Conservation (phyloP, 164 flowering plant species). For the Buxus sempervirens region DNA sequence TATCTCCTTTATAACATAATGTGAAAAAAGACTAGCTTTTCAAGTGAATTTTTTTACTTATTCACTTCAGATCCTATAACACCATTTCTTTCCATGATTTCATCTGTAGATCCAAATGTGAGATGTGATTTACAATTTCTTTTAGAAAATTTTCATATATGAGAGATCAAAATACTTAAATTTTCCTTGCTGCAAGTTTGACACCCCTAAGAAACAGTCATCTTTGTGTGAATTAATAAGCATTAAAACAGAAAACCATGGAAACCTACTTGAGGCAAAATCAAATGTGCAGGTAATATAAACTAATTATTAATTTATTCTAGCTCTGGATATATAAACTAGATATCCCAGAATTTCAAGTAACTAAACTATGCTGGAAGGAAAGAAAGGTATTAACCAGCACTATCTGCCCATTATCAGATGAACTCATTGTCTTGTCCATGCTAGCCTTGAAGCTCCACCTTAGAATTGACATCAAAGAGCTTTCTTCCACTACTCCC, state of each 20-base stretch:
- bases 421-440: slow-evolving; percentile 54
- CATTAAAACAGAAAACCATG: neutral
- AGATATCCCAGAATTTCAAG: neutral
- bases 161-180: neutral
- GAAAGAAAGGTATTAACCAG: slow-evolving; percentile 44
- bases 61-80: too few species aligned
- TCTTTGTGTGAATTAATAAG: neutral
- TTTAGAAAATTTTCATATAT: too few species aligned
- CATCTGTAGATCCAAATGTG: too few species aligned
- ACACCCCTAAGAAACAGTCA: neutral
- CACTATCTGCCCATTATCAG: slow-evolving; percentile 47
- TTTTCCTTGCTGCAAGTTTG: neutral
- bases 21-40: too few species aligned
- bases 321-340: neutral
- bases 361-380: neutral
- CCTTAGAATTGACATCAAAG: slow-evolving; percentile 62
- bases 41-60: too few species aligned
- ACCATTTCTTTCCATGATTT: too few species aligned
- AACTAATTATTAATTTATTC: too few species aligned
- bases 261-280: too few species aligned
- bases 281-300: too few species aligned
- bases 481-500: slow-evolving; percentile 50
- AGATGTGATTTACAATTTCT: too few species aligned
- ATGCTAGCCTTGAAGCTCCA: slow-evolving; percentile 80
- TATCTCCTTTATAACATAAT: too few species aligned